Base-by-base conservation (phyloP, 2,329 filamentous ascomycete species). In the Chaetomiaceae sp. region DNA sequence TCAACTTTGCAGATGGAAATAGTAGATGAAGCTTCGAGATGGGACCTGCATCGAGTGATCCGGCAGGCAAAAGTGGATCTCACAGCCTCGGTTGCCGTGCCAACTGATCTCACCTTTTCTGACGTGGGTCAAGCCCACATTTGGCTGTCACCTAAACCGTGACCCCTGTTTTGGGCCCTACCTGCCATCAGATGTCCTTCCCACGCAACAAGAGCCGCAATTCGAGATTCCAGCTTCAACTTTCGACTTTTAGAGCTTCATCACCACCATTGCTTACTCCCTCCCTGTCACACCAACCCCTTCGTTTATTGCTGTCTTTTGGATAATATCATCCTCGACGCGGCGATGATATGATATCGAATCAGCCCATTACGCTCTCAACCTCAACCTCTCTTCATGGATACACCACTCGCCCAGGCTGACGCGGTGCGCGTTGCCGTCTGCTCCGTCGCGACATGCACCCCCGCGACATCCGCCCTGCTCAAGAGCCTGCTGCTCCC, bases 401-500 rank as follows among this genome's bases (percentile, higher is more conserved):
- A 69, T 61, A 67, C 71, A 38, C 55, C 67, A 47, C 65, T 69
- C 58, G 59, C 66, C 53, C 71, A 73, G 59, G 71, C 72, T 60
- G 74, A 78, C 54, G 71, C 68, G 53, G 71, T 80, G 64, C 77
- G 75, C 64, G 66, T 64, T 59, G 72, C 76, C 47, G 69, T 80
- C 36, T 64, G 67, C 46, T 74, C 75, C 19, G 70, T 71, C 59
- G 65, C 74, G 48, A 77, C 75, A 61, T 81, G 77, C 61, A 73
- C 76, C 27, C 66, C 73, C 14, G 63, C 71, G 11, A 80, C 75
- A 2, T 69, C 72, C 5, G 65, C 69, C 43, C 64, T 71, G 20
- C 70, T 82, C 50, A 76, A 72, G 59, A 69, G 71, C 12, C 63
- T 81, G 15, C 68, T 82, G 12, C 61, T 70, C 15, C 66, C 73